Conservation (phyloP, 1,284 basidiomycete species). For the Cutaneotrichosporon curvatum region DNA sequence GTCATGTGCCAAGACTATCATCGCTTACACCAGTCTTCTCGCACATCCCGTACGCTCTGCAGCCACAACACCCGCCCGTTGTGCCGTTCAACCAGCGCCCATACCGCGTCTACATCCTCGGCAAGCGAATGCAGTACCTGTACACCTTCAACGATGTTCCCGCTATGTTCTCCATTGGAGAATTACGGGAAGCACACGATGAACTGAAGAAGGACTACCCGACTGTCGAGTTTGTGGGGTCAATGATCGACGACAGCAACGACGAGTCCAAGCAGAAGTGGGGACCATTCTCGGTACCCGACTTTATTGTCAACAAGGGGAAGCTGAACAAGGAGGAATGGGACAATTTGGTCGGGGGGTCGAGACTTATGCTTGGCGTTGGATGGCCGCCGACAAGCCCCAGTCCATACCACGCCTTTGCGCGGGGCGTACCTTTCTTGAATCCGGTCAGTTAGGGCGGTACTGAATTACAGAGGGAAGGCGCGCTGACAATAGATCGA, state of each 20-base stretch:
- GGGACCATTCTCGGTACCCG: slow-evolving; percentile 10
- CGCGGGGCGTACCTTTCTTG: slow-evolving; percentile 6
- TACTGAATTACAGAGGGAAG: neutral
- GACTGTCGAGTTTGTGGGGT: slow-evolving; percentile 24
- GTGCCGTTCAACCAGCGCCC: slow-evolving; percentile 12
- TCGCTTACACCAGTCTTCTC: slow-evolving; percentile 1
- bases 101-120: slow-evolving; percentile 20
- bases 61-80: neutral
- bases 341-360: slow-evolving; percentile 6
- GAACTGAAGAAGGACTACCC: slow-evolving; percentile 20
- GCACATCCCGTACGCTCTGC: slow-evolving; percentile 10
- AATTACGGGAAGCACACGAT: slow-evolving; percentile 12
- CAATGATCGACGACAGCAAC: slow-evolving; percentile 12
- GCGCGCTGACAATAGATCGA: neutral
- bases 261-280: slow-evolving; percentile 2
- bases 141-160: slow-evolving; percentile 5
- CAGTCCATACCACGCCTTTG: slow-evolving; percentile 15
- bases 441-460: neutral
- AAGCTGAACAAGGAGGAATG: slow-evolving; percentile 12
- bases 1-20: too few species aligned
- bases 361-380: slow-evolving; percentile 20
- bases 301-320: slow-evolving; percentile 17
- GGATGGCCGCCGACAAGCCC: slow-evolving; percentile 19
- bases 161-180: slow-evolving; percentile 6
- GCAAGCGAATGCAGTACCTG: slow-evolving; percentile 22